Conservation (phyloP, 352 stramenopile species). For the Elongisporangium anandrum region DNA sequence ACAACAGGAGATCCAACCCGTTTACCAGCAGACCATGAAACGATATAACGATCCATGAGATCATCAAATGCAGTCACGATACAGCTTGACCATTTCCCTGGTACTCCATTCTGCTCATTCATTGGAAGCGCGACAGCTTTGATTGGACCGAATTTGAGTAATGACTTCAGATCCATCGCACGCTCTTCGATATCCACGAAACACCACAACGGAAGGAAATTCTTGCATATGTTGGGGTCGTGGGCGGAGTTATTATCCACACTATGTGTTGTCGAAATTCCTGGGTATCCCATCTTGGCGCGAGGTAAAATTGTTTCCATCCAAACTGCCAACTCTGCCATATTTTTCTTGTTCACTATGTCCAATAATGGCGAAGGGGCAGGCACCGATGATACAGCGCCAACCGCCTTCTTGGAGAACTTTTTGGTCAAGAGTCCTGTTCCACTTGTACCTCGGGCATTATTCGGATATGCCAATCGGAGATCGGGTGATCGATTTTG, state of each 20-base stretch:
- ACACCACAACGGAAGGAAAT: slow-evolving; percentile 70
- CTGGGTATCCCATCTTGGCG: slow-evolving; percentile 41
- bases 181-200: slow-evolving; percentile 54
- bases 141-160: slow-evolving; percentile 26
- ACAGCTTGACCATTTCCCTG: slow-evolving; percentile 71
- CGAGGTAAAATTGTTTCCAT: slow-evolving; percentile 37
- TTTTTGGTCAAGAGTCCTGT: background rate
- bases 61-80: slow-evolving; percentile 70
- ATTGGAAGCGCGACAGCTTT: slow-evolving; percentile 67
- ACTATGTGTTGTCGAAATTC: slow-evolving; percentile 10
- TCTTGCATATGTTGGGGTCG: slow-evolving; percentile 18
- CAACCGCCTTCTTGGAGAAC: background rate
- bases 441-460: background rate
- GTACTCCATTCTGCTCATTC: slow-evolving; percentile 40
- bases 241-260: background rate
- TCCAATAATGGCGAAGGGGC: background rate
- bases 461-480: background rate
- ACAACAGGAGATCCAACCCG: slow-evolving; percentile 65
- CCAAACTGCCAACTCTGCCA: slow-evolving; percentile 32
- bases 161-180: slow-evolving; percentile 16
- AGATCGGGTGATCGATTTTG: background rate
- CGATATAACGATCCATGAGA: slow-evolving; percentile 41
- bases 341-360: background rate
- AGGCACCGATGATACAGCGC: background rate
- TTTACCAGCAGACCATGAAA: slow-evolving; percentile 73